A percentile compares a stretch with the other conserved stretches of the same genome.
These are phyloP conservation scores for Spinacia oleracea DNA, from an alignment of 179 eudicot genomes.

Conservation along the genomic window DNA sequence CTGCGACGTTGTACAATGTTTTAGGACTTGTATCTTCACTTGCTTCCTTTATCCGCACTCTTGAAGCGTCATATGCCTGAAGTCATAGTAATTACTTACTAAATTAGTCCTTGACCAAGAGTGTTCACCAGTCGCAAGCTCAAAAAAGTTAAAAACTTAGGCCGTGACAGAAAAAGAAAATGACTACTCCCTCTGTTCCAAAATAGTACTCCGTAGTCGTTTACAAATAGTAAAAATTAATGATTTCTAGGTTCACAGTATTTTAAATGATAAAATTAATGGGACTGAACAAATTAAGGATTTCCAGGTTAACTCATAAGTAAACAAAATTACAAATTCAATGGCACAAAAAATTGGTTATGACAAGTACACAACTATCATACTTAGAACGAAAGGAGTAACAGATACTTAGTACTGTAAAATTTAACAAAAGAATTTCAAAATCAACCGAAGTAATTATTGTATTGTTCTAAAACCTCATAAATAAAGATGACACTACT, in stretches of 20 bases:
- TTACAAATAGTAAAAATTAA: not conserved
- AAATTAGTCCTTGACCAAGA: not conserved
- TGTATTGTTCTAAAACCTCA: not conserved
- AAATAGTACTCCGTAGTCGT: not conserved
- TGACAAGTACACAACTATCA: not conserved
- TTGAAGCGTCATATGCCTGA: constrained; percentile 94
- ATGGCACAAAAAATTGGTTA: too few relatives aligned
- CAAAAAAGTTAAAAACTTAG: too few relatives aligned
- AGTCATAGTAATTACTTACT: constrained; percentile 9
- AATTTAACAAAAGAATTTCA: not conserved
- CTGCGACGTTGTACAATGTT: constrained; percentile 64
- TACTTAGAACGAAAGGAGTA: too few relatives aligned
- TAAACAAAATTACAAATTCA: too few relatives aligned
- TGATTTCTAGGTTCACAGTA: too few relatives aligned
- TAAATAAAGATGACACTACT: not conserved
- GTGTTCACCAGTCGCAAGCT: not conserved
- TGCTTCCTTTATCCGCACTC: constrained; percentile 44
- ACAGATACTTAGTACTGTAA: too few relatives aligned
- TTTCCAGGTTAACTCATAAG: not conserved
- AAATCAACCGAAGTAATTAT: not conserved
- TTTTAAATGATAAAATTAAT: too few relatives aligned
- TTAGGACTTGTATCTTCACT: constrained; percentile 48
- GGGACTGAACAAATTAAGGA: not conserved
- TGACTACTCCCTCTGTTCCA: not conserved
- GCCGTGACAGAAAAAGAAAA: not conserved